A percentile compares a stretch with the other conserved stretches of the same genome.
phyloP scores from a whole-genome alignment of 179 eudicot species.

The Beta lomatogona region DNA sequence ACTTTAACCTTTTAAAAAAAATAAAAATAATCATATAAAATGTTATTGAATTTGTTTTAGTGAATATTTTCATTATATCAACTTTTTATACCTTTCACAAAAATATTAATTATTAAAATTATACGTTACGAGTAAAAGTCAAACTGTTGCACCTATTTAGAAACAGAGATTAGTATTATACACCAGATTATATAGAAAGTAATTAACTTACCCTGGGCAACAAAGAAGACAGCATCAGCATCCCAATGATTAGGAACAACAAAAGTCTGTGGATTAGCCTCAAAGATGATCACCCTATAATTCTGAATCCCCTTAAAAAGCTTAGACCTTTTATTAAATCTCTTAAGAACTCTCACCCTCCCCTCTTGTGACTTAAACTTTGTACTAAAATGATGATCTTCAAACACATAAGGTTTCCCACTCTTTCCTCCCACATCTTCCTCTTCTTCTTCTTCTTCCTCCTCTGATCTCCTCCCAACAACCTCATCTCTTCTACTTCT shows the following conservation, averaged over 20 bases:
- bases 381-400: slow-evolving; percentile 53
- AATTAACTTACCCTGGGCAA: slow-evolving; percentile 51
- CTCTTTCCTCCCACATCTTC: slow-evolving; percentile 15
- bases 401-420: slow-evolving; percentile 61
- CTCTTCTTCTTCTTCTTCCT: slow-evolving; percentile 12
- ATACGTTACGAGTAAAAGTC: too few relatives aligned
- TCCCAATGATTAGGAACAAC: slow-evolving; percentile 60
- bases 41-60: too few relatives aligned
- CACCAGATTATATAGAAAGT: not conserved
- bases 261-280: slow-evolving; percentile 76
- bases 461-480: slow-evolving; percentile 11
- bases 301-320: slow-evolving; percentile 71
- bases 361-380: slow-evolving; percentile 50
- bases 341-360: slow-evolving; percentile 47
- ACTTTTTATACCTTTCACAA: too few relatives aligned
- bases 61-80: too few relatives aligned
- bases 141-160: too few relatives aligned
- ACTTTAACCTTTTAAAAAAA: too few relatives aligned
- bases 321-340: slow-evolving; percentile 54
- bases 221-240: slow-evolving; percentile 65
- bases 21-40: too few relatives aligned
- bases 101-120: too few relatives aligned
- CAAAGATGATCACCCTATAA: slow-evolving; percentile 57
- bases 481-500: not conserved
- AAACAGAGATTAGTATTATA: too few relatives aligned